A percentile compares a stretch with the other conserved stretches of the same genome.
Evolutionary conservation across 2,329 filamentous ascomycete genomes (phyloP).

Genomic region (Nannizzia gypsea): DNA sequence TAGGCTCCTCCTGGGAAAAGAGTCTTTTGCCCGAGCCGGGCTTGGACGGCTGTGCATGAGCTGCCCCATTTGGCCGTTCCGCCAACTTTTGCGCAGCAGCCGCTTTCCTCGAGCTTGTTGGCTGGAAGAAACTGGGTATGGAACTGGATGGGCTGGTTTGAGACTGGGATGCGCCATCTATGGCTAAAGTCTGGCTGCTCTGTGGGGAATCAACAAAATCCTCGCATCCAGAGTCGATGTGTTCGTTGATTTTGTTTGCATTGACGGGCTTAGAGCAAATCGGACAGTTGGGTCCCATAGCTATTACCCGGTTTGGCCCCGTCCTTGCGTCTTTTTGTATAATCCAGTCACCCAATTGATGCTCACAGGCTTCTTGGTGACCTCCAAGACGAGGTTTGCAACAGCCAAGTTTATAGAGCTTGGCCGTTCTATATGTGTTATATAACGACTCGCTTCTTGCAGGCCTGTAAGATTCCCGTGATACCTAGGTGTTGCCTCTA

Average conservation of each 20-base stretch:
- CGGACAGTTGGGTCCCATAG: slow-evolving; percentile 54
- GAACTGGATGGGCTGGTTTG: slow-evolving; percentile 37
- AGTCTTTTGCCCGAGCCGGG: background rate
- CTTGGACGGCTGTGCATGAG: background rate
- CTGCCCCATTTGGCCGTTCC: background rate
- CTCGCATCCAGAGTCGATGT: slow-evolving; percentile 75
- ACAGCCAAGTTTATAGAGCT: no score
- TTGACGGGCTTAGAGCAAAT: slow-evolving; percentile 64
- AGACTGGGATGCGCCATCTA: slow-evolving; percentile 25
- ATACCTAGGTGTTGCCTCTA: no score
- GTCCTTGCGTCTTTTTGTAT: no score
- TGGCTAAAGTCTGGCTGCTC: slow-evolving; percentile 18
- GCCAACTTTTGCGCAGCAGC: background rate
- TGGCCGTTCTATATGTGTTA: no score
- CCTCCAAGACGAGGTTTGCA: no score
- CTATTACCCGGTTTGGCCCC: slow-evolving; percentile 8
- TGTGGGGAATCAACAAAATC: slow-evolving; percentile 46
- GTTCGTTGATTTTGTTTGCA: slow-evolving; percentile 67
- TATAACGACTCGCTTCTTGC: no score
- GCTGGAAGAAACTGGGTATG: slow-evolving; percentile 15
- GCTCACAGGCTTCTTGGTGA: no score
- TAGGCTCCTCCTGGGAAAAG: background rate
- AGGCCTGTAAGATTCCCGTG: no score
- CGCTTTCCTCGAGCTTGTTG: slow-evolving; percentile 7
- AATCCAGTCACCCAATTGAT: no score